Evolutionary conservation across 2,329 filamentous ascomycete genomes (phyloP).

Genomic region (Cercospora zeae-maydis): DNA sequence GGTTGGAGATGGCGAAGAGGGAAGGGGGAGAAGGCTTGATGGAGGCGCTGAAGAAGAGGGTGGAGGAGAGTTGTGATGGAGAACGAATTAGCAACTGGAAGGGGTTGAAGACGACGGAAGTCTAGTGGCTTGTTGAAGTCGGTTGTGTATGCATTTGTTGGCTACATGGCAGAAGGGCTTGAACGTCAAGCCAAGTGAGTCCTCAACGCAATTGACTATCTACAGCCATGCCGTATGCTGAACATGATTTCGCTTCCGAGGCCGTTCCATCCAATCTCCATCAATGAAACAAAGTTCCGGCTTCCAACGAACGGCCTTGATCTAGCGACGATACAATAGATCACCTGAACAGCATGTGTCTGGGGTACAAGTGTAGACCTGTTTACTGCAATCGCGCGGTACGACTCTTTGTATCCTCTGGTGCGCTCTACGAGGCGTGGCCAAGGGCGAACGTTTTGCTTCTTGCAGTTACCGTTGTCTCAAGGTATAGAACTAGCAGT

Average conservation of each 20-base stretch:
- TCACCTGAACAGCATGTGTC: background rate
- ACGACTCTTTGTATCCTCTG: background rate
- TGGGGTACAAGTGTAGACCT: too few relatives aligned
- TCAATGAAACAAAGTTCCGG: background rate
- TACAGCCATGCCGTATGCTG: too few relatives aligned
- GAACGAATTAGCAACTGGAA: constrained; percentile 67
- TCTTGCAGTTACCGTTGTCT: background rate
- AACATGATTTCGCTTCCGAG: too few relatives aligned
- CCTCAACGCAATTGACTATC: too few relatives aligned
- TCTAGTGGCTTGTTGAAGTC: background rate
- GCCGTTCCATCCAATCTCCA: background rate
- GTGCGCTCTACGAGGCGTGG: background rate
- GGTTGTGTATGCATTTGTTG: background rate
- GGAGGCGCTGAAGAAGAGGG: constrained; percentile 53
- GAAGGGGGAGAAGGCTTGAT: constrained; percentile 42
- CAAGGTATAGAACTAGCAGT: background rate
- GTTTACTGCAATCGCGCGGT: too few relatives aligned
- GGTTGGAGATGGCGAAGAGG: constrained; percentile 61
- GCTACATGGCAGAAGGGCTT: too few relatives aligned
- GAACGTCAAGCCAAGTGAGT: too few relatives aligned
- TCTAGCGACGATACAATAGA: background rate
- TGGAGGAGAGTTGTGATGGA: constrained; percentile 65
- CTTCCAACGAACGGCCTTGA: background rate
- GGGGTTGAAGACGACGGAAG: constrained; percentile 11
- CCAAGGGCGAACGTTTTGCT: background rate